Percentiles rank a stretch among this genome's conserved stretches.
phyloP scores from a whole-genome alignment of 495 filamentous ascomycete species.

The Hypoxylon trugodes region DNA sequence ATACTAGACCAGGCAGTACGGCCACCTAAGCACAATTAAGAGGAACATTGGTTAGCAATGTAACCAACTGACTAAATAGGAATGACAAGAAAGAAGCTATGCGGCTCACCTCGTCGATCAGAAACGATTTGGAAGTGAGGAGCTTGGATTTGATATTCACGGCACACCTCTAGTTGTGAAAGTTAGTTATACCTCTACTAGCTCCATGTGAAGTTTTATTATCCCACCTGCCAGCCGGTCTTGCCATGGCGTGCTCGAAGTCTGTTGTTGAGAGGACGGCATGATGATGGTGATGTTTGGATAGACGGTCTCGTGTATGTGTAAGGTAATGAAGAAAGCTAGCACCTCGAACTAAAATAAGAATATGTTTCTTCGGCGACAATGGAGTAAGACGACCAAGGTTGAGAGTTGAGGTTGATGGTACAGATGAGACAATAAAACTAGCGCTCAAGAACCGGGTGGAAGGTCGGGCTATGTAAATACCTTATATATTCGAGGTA shows the following conservation, averaged over 20 bases:
- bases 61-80: constrained; percentile 1
- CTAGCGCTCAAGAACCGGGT: constrained; percentile 10
- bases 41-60: constrained; percentile 16
- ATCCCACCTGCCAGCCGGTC: constrained; percentile 48
- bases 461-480: constrained; percentile 27
- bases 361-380: neutral
- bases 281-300: constrained; percentile 35
- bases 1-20: constrained; percentile 89
- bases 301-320: constrained; percentile 18
- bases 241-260: constrained; percentile 43
- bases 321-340: constrained; percentile 19
- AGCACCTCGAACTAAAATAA: constrained; percentile 9
- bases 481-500: constrained; percentile 37
- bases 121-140: constrained; percentile 78
- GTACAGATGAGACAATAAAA: constrained; percentile 21
- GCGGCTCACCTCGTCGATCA: constrained; percentile 75
- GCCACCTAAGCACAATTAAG: constrained; percentile 65
- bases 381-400: neutral
- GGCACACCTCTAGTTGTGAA: constrained; percentile 65
- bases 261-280: constrained; percentile 38
- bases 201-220: neutral
- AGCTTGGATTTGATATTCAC: constrained; percentile 57
- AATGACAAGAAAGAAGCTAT: neutral
- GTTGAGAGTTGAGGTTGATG: constrained; percentile 8
- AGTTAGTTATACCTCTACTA: constrained; percentile 22